Evolutionary conservation across 495 filamentous ascomycete genomes (phyloP), one percentile per base, ranked within the genome.

Genomic region (Penicillium paxilli): DNA sequence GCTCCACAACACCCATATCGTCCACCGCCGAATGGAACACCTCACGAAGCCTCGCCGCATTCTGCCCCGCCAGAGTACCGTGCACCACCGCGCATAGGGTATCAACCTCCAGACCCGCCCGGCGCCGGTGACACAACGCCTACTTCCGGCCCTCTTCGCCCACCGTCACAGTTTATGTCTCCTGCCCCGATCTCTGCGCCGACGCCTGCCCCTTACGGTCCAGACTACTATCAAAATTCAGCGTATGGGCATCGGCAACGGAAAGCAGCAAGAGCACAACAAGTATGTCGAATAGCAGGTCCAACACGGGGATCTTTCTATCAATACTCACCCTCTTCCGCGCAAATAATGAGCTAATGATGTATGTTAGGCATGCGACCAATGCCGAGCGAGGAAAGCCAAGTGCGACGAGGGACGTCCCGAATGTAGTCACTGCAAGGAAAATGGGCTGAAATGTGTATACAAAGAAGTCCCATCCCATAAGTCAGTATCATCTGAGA

Each of bases 341-440:
- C 8, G 8, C 5, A 16, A 8, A 38, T 2, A 16, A 19, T 38
- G 16, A 7, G 17, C 35, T 38, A 38, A 38, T 16, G n/a, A 38
- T 38, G 16, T 38, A 14, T 4, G 16, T n/a, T 35, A 84, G 82
- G 82, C 82, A 22, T 85, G 82, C 53, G 82, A 85, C 55, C 79
- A 80, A 63, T 85, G 82, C 60, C 80, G 82, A 57, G 69, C 79
- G 17, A 74, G 82, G 51, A 85, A 85, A 58, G 81, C 82, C n/a
- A 85, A 85, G 59, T 85, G 82, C 51, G 82, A 85, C 40, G 82
- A 85, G 62, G 80, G 81, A 24, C 75, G 82, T 37, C 82, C 82
- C 0, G 64, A 71, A 30, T 85, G 82, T 62, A 81, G 80, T 44
- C 79, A 82, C 56, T 85, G 82, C 66, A 82, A 77, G 48, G 82